Percentiles rank a stretch among this genome's conserved stretches.
phyloP scores from a whole-genome alignment of 805 yeast genomes.

The Blastobotrys robertii region DNA sequence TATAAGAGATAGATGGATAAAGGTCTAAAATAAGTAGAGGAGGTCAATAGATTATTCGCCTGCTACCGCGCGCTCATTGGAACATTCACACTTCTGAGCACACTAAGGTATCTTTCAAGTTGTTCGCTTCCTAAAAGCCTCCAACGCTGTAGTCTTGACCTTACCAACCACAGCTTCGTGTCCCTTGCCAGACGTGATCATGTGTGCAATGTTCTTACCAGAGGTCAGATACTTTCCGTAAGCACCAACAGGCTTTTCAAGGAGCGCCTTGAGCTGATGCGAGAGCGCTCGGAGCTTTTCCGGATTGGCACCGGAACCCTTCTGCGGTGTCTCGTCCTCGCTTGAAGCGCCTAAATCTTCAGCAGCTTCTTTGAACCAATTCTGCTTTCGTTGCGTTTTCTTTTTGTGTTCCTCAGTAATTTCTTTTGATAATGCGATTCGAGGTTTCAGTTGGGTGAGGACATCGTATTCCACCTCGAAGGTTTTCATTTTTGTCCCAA shows the following conservation, averaged over 20 bases:
- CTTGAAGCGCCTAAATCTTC: slow-evolving; percentile 83
- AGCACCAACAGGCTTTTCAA: slow-evolving; percentile 48
- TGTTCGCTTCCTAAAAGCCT: slow-evolving; percentile 17
- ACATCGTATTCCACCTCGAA: slow-evolving; percentile 72
- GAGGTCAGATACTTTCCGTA: slow-evolving; percentile 57
- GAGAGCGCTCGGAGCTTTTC: slow-evolving; percentile 38
- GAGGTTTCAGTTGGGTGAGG: slow-evolving; percentile 55
- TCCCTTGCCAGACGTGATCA: slow-evolving; percentile 56
- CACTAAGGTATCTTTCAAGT: too few species aligned
- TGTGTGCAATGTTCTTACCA: slow-evolving; percentile 72
- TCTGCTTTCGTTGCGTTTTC: slow-evolving; percentile 41
- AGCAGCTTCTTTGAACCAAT: slow-evolving; percentile 86
- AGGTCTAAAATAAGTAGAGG: background rate
- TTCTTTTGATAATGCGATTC: slow-evolving; percentile 60
- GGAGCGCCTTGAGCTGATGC: slow-evolving; percentile 42
- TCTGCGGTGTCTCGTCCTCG: slow-evolving; percentile 32
- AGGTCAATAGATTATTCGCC: background rate
- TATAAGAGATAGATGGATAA: background rate
- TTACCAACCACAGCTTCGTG: slow-evolving; percentile 65
- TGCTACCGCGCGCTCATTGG: slow-evolving; percentile 3
- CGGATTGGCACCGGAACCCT: slow-evolving; percentile 45
- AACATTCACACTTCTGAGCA: background rate
- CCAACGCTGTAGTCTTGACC: slow-evolving; percentile 56
- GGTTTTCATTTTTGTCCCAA: slow-evolving; percentile 42
- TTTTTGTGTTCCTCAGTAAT: slow-evolving; percentile 66